A percentile compares a stretch with the other conserved stretches of the same genome.
phyloP scores from a whole-genome alignment of 2,329 filamentous ascomycete species.

The Apiospora koreana region DNA sequence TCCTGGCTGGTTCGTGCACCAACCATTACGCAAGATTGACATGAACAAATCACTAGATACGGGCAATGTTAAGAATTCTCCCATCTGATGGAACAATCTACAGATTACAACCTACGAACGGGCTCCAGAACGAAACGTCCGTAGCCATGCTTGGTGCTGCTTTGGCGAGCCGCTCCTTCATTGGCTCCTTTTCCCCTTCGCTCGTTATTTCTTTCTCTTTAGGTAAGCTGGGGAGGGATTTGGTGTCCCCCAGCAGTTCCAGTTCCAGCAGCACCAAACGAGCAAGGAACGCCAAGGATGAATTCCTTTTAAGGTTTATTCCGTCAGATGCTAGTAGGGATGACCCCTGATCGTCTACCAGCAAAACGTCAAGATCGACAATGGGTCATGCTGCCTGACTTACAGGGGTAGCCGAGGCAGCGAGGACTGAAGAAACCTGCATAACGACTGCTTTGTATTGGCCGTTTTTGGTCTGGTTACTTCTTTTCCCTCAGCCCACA shows the following conservation, averaged over 20 bases:
- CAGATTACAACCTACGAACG: background rate
- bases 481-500: background rate
- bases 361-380: slow-evolving; percentile 5
- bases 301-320: slow-evolving; percentile 17
- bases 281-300: background rate
- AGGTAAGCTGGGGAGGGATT: background rate
- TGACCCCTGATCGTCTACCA: background rate
- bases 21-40: background rate
- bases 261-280: background rate
- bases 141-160: background rate
- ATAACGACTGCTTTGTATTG: background rate
- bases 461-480: background rate
- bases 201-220: background rate
- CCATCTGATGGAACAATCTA: background rate
- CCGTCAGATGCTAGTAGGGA: slow-evolving; percentile 9
- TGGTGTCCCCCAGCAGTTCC: background rate
- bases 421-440: background rate
- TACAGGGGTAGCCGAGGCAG: slow-evolving; percentile 2
- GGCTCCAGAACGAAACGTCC: background rate
- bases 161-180: background rate
- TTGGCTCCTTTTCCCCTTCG: background rate
- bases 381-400: slow-evolving; percentile 11
- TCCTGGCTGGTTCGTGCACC: background rate
- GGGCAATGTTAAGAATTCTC: background rate
- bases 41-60: background rate